Evolutionary conservation across 805 yeast genomes (phyloP).

Genomic region (Lipomyces chichibuensis): DNA sequence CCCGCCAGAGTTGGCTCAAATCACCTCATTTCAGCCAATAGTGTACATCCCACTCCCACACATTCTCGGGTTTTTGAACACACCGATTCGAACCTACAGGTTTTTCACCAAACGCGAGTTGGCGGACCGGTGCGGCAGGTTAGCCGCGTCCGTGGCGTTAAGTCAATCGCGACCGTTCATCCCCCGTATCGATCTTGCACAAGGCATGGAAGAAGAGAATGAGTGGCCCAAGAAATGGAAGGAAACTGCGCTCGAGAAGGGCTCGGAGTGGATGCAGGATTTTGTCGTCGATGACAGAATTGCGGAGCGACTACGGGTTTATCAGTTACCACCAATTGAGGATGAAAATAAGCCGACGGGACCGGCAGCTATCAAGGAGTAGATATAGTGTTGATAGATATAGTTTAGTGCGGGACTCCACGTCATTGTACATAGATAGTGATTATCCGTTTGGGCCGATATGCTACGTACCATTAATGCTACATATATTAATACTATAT

Average conservation of each 20-base stretch:
- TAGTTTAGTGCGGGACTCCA: no score
- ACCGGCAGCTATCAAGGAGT: not conserved
- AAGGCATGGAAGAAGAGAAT: conserved; percentile 64
- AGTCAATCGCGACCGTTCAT: conserved; percentile 60
- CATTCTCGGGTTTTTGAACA: conserved; percentile 72
- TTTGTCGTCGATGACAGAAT: conserved; percentile 72
- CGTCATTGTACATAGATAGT: not conserved
- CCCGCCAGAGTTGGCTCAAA: conserved; percentile 55
- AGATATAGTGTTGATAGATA: not conserved
- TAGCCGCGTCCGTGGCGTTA: conserved; percentile 57
- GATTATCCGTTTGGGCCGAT: not conserved
- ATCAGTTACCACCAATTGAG: conserved; percentile 32
- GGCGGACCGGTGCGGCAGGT: conserved; percentile 64
- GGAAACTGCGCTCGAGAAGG: conserved; percentile 66
- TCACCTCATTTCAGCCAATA: conserved; percentile 56
- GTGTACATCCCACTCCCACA: conserved; percentile 76
- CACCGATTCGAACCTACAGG: conserved; percentile 75
- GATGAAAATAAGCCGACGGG: conserved; percentile 5
- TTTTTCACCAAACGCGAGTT: conserved; percentile 74
- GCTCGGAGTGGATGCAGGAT: conserved; percentile 88
- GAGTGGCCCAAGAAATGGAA: conserved; percentile 92
- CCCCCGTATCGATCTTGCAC: conserved; percentile 47
- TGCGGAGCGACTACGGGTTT: conserved; percentile 49
- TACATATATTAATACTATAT: not conserved
- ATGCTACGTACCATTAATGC: not conserved